Evolutionary conservation across 176 grass and related monocot genomes (phyloP), one percentile per base, ranked within the genome.

Genomic region (Rhynchospora breviuscula): DNA sequence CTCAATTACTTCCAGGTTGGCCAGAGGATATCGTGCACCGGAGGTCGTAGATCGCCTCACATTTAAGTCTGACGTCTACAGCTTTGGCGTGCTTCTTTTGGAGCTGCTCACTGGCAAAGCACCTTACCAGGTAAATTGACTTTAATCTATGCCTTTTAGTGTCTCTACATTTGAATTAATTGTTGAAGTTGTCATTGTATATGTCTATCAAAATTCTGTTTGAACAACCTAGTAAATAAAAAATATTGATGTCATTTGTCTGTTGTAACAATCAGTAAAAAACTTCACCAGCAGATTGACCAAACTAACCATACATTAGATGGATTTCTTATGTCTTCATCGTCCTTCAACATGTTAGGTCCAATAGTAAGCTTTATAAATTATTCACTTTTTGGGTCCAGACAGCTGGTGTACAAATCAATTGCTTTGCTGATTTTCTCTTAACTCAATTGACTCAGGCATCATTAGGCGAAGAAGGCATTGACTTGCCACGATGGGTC

Each of bases 401-500:
- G 17, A 63, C 60, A 49, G 9, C 47, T 49, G 47, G 47, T 63
- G 4, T n/a, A 63, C 17, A 22, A 11, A 69, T 69, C 26, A 22
- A 53, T 67, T 82, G 8, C 25, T 82, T 82, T 82, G 14, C 33
- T 62, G 4, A 48, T 56, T 52, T 49, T 10, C 68, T 22, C 26
- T 49, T 48, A 54, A 56, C 10, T 33, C 5, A 31, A 56, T 13
- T 72, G 45, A 46, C 82, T 61, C 84, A 86, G 53, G 66, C 73
- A 62, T 78, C 95, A 19, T 86, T 93, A 1, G 93, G 90, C 26
- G 91, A 89, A 61, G 93, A 98, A 72, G 91, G 92, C 77, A 92
- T 98, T 35, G 95, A 98, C 86, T 88, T 98, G 46, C 95, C 95
- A 3, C 56, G 90, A 56, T 98, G 92, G 92, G 95, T 98, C 66